Evolutionary conservation across 2,329 filamentous ascomycete genomes (phyloP), one percentile per base, ranked within the genome.

Genomic region (Calcarisporium arbuscula): DNA sequence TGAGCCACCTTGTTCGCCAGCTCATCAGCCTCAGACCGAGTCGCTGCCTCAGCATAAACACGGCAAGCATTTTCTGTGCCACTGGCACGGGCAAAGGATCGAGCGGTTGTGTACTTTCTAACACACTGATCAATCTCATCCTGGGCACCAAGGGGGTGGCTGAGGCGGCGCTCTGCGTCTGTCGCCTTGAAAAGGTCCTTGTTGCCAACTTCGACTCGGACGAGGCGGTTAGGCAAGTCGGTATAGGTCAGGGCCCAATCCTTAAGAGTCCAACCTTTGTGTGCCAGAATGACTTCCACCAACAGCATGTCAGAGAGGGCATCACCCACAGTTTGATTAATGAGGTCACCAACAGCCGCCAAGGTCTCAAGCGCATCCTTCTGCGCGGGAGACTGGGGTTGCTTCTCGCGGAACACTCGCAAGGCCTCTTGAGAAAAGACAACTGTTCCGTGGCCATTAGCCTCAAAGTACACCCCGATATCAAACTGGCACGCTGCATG

Each of bases 261-360:
- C 56, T 82, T 81, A 29, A 88, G 80, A 18, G 77, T 80, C 89
- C 89, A 98, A 47, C 72, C 74, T 68, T 95, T 96, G 74, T 96
- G 88, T 6, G 92, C 89, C 26, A 98, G 80, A 47, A 96, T 92
- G 21, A 90, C 85, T 63, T 98, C 92, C 25, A 96, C 89, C 53
- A 98, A 80, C 29, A 98, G 77, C 74, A 95, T 85, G 63, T 98
- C 92, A 1, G 88, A 95, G 38, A 98, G 75, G 30, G 92, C 92
- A 56, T 98, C 92, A 34, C 92, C 92, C 30, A 96, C 90, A 1
- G 92, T 92, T 68, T 98, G 92, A 71, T 98, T 98, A 69, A 98
- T 94, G 44, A 98, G 74, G 49, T 95, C 85, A 32, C 82, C 82
- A 35, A 94, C 74, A 9, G 87, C 89, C 34, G 77, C 73, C 1